Evolutionary conservation across 768 basidiomycete genomes (phyloP), one percentile per base, ranked within the genome.

Genomic region (Trichaptum fuscoviolaceum): DNA sequence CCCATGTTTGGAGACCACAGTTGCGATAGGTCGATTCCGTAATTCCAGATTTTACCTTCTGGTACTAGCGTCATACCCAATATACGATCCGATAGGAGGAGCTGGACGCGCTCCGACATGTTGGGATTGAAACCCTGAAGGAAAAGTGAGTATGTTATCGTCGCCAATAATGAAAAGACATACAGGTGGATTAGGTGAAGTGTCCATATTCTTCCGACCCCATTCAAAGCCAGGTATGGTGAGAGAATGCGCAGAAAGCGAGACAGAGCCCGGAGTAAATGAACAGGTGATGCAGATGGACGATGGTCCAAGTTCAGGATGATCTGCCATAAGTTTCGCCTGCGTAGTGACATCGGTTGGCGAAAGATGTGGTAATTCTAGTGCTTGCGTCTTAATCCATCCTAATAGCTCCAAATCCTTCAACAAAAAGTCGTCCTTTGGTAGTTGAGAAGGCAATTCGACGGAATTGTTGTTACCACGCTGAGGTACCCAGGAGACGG

Each of bases 251-350:
- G 96, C 91, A 26, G 95, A 95, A 57, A 99, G 79, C 24, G 96
- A 98, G 30, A 99, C 95, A 3, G 96, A 98, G 65, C 97, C 97
- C 1, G 97, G 97, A 2, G 97, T 99, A 80, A 99, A 99, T 25
- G 97, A 95, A 27, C 91, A 89, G 2, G 96, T 92, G 69, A 99
- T 79, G 74, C 96, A 96, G 71, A 98, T 95, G 1, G 95, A 93
- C 34, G 92, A 91, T 7, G 95, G 92, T 67, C 92, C 92, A 88
- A 92, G 96, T 79, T 97, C 93, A 30, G 93, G 87, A 77, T 99
- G 95, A 59, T 95, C 92, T 5, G 93, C 92, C 96, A 99, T 98
- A 65, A 98, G 81, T 79, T 94, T 97, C 63, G 95, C 95, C 77
- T 98, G 97, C 0, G 93, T 93, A 23, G 92, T 91, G 30, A 98